Evolutionary conservation across 805 yeast species (phyloP), one percentile per base, ranked within the genome.

Genomic region (Teunomyces barrocoloradensis): DNA sequence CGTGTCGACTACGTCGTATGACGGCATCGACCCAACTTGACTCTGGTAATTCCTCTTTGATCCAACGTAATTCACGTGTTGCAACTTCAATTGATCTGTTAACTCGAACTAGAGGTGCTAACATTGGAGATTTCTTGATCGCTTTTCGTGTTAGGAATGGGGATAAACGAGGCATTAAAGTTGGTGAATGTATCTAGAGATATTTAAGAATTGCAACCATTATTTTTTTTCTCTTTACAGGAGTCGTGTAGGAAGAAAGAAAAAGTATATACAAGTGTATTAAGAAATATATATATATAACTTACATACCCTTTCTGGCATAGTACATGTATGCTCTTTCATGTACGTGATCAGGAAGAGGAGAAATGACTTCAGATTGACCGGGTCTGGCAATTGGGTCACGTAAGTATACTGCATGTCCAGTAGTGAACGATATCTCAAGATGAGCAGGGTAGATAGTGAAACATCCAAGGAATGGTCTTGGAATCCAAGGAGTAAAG

Each of bases 331-430:
- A 91, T 35, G 97, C 96, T 66, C 96, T 82, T 72, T 91, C 94
- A 61, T 92, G 97, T 54, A 84, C 81, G 50, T 83, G 84, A 52
- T 81, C 75, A 33, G 85, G 84, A 67, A 85, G 89, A 46, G 99
- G 99, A 47, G 96, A 76, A 53, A 94, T 87, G 50, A 94, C 96
- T 74, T 94, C 99, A 28, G 96, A 87, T 63, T 88, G 91, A 48
- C 97, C 97, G 5, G 97, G 97, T 66, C 97, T 82, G 11, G 97
- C 96, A 43, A 94, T 90, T 12, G 99, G 99, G 66, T 94, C 96
- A 69, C 97, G 85, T 66, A 94, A 71, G 68, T 92, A 94, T n/a
- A 94, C 87, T 4, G 97, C 97, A 65, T 91, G 97, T 65, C 98
- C 92, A 4, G 97, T 89, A 52, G 80, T 79, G 67, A 88, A 92